A percentile compares a stretch with the other conserved stretches of the same genome.
Conservation (phyloP, 2,329 filamentous ascomycete genomes). For the Boeremia exigua region DNA sequence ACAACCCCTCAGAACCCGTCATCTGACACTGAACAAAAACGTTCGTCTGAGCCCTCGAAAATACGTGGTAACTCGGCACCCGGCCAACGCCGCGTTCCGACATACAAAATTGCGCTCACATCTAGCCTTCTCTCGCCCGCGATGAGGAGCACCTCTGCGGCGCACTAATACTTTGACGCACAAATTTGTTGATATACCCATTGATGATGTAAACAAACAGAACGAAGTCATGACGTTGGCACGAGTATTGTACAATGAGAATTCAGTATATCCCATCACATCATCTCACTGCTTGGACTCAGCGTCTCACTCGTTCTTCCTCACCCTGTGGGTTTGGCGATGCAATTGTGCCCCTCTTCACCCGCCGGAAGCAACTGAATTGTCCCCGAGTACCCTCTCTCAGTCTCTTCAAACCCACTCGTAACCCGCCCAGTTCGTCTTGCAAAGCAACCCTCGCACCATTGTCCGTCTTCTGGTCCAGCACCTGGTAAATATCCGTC, state of each 20-base stretch:
- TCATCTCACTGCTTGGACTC: neutral
- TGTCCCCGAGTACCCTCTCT: conserved; percentile 47
- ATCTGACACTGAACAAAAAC: neutral
- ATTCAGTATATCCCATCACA: neutral
- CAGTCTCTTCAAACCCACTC: conserved; percentile 76
- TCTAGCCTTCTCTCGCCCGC: conserved; percentile 33
- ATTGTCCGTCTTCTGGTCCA: conserved; percentile 89
- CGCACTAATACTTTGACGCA: conserved; percentile 1
- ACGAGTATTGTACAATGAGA: neutral
- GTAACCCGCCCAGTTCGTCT: conserved; percentile 87
- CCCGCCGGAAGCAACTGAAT: conserved; percentile 45
- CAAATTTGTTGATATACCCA: neutral
- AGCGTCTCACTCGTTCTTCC: neutral
- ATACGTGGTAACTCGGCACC: conserved; percentile 11
- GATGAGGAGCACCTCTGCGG: conserved; percentile 10
- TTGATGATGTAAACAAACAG: neutral
- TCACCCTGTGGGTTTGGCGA: neutral
- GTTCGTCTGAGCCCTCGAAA: neutral
- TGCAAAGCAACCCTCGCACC: conserved; percentile 81
- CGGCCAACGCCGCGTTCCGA: conserved; percentile 31
- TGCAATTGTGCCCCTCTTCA: conserved; percentile 30
- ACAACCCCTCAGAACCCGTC: neutral
- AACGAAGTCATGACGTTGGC: neutral
- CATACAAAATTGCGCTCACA: conserved; percentile 43
- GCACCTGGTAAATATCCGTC: conserved; percentile 87